Base-by-base conservation (phyloP, 2,329 filamentous ascomycete genomes). In the Claviceps quebecensis region DNA sequence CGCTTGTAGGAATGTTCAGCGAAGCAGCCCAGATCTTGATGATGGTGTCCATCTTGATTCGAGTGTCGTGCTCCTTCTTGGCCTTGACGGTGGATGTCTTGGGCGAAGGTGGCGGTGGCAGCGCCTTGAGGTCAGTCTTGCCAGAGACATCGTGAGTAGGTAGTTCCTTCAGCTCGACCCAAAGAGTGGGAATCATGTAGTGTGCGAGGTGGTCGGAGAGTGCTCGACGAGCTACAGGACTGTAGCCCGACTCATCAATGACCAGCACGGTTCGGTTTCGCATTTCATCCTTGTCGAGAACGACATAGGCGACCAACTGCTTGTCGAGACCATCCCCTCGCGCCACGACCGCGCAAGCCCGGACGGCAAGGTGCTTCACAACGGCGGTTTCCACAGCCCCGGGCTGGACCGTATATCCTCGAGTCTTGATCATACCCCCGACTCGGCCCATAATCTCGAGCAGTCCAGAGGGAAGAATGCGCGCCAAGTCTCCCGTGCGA, bases 131-230 rank as follows among this genome's bases (percentile, higher is more conserved):
- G 58, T 91, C 83, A 19, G 82, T 80, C 67, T 91, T 91, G 19
- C 86, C 86, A 14, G 86, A 90, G 1, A 91, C 86, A 48, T 79
- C 81, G 58, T 88, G 82, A 0, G 85, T 89, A 0, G 86, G 86
- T 5, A 91, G 67, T 54, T 77, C 75, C 2, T 83, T 76, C 36
- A 90, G 67, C 59, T 84, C 78, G 39, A 90, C 81, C 86, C 86
- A 91, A 3, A 89, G 65, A 1, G 83, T 75, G 0, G 86, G 86
- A 50, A 91, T 83, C 86, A 91, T 90, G 66, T 91, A 91, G 55
- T 87, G 84, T 1, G 86, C 86, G 34, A 91, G 73, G 55, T 81
- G 80, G 16, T 76, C 70, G 1, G 81, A 74, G 2, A 91, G 72
- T 16, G 76, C 75, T 51, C 80, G 77, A 46, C 86, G 76, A 3